phyloP scores from a whole-genome alignment of 129 eudicot species.

The Chrysanthemum makinoi region DNA sequence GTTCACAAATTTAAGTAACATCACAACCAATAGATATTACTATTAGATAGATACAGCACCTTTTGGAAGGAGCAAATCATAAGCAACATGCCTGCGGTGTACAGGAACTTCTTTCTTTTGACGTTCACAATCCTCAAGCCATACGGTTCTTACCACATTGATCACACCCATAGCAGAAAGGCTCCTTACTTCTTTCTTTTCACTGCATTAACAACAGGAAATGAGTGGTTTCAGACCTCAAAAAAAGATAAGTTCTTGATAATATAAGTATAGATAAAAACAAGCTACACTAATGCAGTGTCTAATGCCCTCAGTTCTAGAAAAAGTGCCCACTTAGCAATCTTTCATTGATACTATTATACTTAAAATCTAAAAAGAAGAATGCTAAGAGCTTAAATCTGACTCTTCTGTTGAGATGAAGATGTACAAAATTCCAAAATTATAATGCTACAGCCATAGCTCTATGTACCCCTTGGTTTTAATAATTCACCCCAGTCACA shows the following conservation, averaged over 20 bases:
- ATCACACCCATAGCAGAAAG: conserved; percentile 87
- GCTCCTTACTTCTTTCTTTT: conserved; percentile 76
- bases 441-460: not conserved
- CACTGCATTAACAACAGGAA: conserved; percentile 50
- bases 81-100: conserved; percentile 66
- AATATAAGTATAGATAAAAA: not conserved
- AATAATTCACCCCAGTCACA: not conserved
- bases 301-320: not conserved
- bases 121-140: conserved; percentile 91
- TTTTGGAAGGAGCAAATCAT: conserved; percentile 84
- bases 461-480: not conserved
- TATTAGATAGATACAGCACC: conserved; percentile 40
- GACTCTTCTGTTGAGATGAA: conserved; percentile 1
- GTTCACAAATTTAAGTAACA: conserved; percentile 1
- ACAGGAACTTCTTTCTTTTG: conserved; percentile 83
- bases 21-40: not conserved
- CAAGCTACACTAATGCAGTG: not conserved
- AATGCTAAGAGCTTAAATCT: not conserved
- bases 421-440: not conserved
- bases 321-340: not conserved
- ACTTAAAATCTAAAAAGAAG: not conserved
- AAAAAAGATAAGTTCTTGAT: not conserved
- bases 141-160: conserved; percentile 59
- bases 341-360: not conserved
- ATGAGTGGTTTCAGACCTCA: conserved; percentile 11